Conservation (phyloP, 495 filamentous ascomycete genomes). For the Penicillium lagena region DNA sequence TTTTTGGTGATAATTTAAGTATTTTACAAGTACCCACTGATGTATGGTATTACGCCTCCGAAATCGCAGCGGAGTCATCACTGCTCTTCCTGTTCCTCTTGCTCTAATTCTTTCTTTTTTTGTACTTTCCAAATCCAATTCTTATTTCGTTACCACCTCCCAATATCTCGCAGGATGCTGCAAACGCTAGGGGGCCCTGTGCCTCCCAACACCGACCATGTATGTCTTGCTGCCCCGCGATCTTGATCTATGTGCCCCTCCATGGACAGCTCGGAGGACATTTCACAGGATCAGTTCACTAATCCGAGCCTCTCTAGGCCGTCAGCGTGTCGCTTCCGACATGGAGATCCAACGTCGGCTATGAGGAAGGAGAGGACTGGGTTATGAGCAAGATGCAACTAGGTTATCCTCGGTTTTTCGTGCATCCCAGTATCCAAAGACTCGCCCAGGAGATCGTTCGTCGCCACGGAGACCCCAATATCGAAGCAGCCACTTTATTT, state of each 20-base stretch:
- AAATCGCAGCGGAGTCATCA: slow-evolving; percentile 21
- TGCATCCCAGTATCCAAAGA: slow-evolving; percentile 74
- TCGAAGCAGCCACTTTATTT: slow-evolving; percentile 72
- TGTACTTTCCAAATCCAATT: not conserved
- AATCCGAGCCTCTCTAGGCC: slow-evolving; percentile 49
- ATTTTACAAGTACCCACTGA: not conserved
- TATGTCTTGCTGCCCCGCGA: slow-evolving; percentile 28
- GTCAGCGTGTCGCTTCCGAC: slow-evolving; percentile 94
- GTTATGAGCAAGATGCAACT: slow-evolving; percentile 78
- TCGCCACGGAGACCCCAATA: slow-evolving; percentile 49
- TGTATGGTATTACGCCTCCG: slow-evolving; percentile 22
- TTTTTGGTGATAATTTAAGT: too few relatives aligned
- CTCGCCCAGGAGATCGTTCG: slow-evolving; percentile 64
- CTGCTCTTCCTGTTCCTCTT: slow-evolving; percentile 3
- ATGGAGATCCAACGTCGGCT: slow-evolving; percentile 84
- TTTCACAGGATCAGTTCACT: slow-evolving; percentile 1
- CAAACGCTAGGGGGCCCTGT: slow-evolving; percentile 38
- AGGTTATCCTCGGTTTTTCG: slow-evolving; percentile 93
- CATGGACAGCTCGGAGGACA: not conserved
- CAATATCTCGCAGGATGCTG: slow-evolving; percentile 18
- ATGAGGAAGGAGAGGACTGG: slow-evolving; percentile 88
- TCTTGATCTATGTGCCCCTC: slow-evolving; percentile 9
- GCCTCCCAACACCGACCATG: slow-evolving; percentile 50
- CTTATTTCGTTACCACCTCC: too few relatives aligned
- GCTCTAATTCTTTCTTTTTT: slow-evolving; percentile 3